A percentile compares a stretch with the other conserved stretches of the same genome.
Evolutionary conservation across 177 flowering plant species (phyloP).

Genomic region (Telopea speciosissima): DNA sequence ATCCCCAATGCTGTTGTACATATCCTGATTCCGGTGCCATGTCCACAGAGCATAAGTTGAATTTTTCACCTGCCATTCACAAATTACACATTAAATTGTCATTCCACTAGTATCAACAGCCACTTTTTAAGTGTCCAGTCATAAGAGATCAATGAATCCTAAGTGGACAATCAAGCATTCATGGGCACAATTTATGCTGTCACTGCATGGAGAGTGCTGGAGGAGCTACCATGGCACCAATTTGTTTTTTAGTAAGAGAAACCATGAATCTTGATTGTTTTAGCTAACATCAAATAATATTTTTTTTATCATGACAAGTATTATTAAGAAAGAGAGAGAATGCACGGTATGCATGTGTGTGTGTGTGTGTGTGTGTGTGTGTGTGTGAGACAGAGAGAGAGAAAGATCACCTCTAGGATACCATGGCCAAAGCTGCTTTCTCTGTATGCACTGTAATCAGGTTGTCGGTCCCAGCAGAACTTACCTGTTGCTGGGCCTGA

Average conservation of each 20-base stretch:
- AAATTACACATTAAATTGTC: slow-evolving; percentile 3
- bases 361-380: too few species aligned
- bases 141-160: not conserved
- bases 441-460: slow-evolving; percentile 84
- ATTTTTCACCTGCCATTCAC: slow-evolving; percentile 67
- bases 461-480: slow-evolving; percentile 88
- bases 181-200: too few species aligned
- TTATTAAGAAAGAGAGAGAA: not conserved
- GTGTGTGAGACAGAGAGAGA: too few species aligned
- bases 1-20: slow-evolving; percentile 48
- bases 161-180: not conserved
- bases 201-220: not conserved
- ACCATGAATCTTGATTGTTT: not conserved
- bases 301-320: not conserved
- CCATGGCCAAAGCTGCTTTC: slow-evolving; percentile 98
- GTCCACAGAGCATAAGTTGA: slow-evolving; percentile 94
- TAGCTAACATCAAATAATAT: not conserved
- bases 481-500: slow-evolving; percentile 74
- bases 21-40: slow-evolving; percentile 82
- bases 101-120: not conserved
- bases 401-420: slow-evolving; percentile 61
- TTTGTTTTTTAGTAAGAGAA: not conserved
- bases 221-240: not conserved
- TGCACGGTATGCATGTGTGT: too few species aligned
- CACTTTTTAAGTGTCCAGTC: not conserved